These are phyloP conservation scores for Berkeleyomyces rouxiae DNA, from an alignment of 2,329 filamentous ascomycete species.

Conservation along the genomic window DNA sequence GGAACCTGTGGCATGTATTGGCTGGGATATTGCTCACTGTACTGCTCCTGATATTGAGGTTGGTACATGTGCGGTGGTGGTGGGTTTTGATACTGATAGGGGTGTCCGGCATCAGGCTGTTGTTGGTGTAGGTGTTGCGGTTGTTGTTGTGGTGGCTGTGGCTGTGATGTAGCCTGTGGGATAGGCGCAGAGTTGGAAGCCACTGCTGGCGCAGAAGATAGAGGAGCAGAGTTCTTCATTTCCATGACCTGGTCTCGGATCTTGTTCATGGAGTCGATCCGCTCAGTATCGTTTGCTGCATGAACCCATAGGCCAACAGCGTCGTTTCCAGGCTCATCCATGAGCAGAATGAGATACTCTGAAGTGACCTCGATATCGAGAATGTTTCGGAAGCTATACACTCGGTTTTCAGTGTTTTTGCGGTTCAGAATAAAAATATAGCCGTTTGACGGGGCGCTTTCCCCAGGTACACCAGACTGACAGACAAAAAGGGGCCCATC, in stretches of 20 bases:
- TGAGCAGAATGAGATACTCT: slow-evolving; percentile 35
- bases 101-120: neutral
- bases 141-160: neutral
- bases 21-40: neutral
- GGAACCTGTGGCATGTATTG: neutral
- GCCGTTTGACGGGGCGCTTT: slow-evolving; percentile 3
- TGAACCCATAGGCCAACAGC: slow-evolving; percentile 40
- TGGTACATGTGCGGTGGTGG: neutral
- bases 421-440: slow-evolving; percentile 61
- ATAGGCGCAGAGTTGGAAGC: neutral
- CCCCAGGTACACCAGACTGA: neutral
- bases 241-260: slow-evolving; percentile 28
- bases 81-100: neutral
- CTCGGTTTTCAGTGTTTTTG: slow-evolving; percentile 52
- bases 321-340: slow-evolving; percentile 23
- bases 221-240: slow-evolving; percentile 14
- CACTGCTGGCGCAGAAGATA: neutral
- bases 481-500: slow-evolving; percentile 76
- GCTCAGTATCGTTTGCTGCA: slow-evolving; percentile 30
- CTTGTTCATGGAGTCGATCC: slow-evolving; percentile 25
- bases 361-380: slow-evolving; percentile 46
- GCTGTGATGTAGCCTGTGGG: neutral
- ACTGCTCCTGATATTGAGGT: neutral
- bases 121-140: neutral
- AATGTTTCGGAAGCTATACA: slow-evolving; percentile 44